Evolutionary conservation across 495 filamentous ascomycete species (phyloP).

Genomic region (Hypomontagnella monticulosa): DNA sequence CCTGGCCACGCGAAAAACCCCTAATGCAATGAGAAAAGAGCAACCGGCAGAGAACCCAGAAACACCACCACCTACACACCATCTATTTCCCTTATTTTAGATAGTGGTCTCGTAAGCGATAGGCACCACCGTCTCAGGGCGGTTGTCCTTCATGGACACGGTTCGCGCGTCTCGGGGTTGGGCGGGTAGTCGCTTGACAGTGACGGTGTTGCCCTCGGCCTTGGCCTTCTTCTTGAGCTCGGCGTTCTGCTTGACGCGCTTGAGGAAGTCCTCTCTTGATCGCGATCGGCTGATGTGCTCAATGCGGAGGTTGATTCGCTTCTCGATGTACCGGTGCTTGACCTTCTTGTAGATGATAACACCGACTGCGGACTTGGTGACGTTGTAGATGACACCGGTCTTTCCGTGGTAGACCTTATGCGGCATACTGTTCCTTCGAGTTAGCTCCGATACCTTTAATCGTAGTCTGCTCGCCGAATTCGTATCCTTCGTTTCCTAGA

Average conservation of each 20-base stretch:
- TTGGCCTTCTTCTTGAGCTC: conserved; percentile 91
- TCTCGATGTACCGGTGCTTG: conserved; percentile 98
- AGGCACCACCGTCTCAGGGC: conserved; percentile 89
- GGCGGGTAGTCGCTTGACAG: conserved; percentile 89
- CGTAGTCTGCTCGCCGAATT: conserved; percentile 16
- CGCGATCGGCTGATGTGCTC: conserved; percentile 96
- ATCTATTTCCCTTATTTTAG: conserved; percentile 61
- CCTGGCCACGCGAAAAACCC: conserved; percentile 45
- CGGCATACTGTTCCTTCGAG: conserved; percentile 75
- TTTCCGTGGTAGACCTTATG: conserved; percentile 99
- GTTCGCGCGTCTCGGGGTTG: conserved; percentile 81
- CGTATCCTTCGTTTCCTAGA: conserved; percentile 14
- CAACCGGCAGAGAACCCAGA: conserved; percentile 46
- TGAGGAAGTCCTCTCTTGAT: conserved; percentile 94
- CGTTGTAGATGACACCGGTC: conserved; percentile 98
- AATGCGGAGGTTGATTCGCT: conserved; percentile 97
- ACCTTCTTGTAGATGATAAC: conserved; percentile 99
- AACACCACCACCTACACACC: conserved; percentile 37
- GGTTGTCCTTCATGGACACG: conserved; percentile 77
- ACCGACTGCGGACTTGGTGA: conserved; percentile 93
- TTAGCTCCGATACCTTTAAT: conserved; percentile 14
- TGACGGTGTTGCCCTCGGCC: conserved; percentile 81
- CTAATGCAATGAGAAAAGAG: conserved; percentile 46
- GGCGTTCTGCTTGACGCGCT: conserved; percentile 95
- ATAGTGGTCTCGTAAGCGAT: conserved; percentile 98